These are phyloP conservation scores for Platanthera zijinensis DNA, from an alignment of 106 monocot species.

Conservation along the genomic window DNA sequence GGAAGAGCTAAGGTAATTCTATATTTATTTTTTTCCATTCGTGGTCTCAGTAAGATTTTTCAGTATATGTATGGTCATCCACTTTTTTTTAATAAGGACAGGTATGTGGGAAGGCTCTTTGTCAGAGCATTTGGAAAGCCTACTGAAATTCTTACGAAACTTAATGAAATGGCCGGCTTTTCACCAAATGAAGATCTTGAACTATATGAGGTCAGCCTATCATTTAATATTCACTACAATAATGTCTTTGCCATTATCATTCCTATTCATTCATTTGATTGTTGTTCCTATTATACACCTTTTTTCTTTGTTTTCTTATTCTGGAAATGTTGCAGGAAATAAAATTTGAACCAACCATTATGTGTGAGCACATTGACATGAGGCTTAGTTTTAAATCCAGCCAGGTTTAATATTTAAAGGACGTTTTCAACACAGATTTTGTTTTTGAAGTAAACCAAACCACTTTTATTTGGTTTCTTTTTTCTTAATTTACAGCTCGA, in stretches of 20 bases:
- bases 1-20: constrained; percentile 75
- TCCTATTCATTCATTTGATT: background rate
- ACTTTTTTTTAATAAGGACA: constrained; percentile 9
- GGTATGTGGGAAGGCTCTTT: constrained; percentile 82
- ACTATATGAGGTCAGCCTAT: constrained; percentile 76
- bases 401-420: constrained; percentile 43
- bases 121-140: constrained; percentile 80
- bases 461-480: background rate
- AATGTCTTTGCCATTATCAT: background rate
- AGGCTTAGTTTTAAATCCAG: constrained; percentile 62
- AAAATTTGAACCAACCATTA: constrained; percentile 95
- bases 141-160: constrained; percentile 61
- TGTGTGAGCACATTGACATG: constrained; percentile 95
- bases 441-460: background rate
- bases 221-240: background rate
- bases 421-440: constrained; percentile 5
- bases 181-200: constrained; percentile 73
- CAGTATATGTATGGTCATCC: background rate
- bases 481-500: constrained; percentile 54
- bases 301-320: background rate
- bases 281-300: background rate
- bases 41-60: background rate
- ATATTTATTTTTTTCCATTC: background rate
- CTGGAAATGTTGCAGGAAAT: constrained; percentile 56
- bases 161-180: constrained; percentile 96